Conservation (phyloP, 352 stramenopile species). For the Peronospora belbahrii region DNA sequence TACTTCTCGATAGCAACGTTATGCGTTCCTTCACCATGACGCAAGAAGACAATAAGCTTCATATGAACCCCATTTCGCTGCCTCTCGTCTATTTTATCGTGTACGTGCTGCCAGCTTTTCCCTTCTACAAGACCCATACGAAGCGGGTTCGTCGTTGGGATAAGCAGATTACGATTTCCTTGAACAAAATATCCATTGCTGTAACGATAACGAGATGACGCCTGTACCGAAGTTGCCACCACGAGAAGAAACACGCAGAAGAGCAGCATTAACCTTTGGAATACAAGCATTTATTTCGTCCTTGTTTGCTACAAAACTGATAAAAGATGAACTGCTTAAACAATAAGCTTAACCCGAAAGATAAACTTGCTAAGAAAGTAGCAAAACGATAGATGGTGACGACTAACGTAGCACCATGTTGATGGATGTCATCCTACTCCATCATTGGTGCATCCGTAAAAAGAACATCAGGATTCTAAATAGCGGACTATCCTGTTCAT, state of each 20-base stretch:
- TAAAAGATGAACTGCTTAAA: conserved; percentile 7
- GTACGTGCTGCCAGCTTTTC: conserved; percentile 24
- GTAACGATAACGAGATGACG: conserved; percentile 9
- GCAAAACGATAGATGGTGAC: conserved; percentile 5
- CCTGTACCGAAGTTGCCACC: neutral
- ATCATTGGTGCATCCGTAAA: conserved; percentile 3
- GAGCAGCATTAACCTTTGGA: neutral
- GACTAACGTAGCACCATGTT: neutral
- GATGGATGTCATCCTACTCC: conserved; percentile 5
- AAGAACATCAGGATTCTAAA: neutral
- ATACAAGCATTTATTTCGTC: neutral
- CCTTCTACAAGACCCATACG: conserved; percentile 22
- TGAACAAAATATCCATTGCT: conserved; percentile 17
- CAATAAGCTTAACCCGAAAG: neutral
- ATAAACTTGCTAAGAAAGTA: neutral
- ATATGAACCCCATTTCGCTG: neutral
- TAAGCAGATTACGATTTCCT: conserved; percentile 3
- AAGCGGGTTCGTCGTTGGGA: conserved; percentile 11
- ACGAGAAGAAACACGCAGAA: conserved; percentile 6
- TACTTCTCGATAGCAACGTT: conserved; percentile 26
- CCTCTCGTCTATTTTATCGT: conserved; percentile 6
- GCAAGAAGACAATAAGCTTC: conserved; percentile 25
- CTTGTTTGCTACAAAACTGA: neutral
- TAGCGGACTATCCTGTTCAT: conserved; percentile 1
- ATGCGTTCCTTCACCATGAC: conserved; percentile 23